phyloP scores from a whole-genome alignment of 1,284 basidiomycete genomes.

The Leccinum insolens region DNA sequence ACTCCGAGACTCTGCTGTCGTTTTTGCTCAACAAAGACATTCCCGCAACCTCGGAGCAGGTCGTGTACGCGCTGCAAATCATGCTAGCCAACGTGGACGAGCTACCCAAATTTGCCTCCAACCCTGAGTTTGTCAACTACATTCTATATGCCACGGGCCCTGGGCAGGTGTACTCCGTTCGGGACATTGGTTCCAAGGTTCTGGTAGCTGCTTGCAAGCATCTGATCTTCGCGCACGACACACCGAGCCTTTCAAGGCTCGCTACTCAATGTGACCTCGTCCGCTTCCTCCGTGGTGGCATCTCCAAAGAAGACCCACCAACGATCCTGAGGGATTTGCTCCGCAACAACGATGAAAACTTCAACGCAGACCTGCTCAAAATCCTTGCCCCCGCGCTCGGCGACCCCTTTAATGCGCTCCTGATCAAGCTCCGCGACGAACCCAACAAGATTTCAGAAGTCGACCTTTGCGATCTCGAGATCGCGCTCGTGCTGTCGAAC shows the following conservation, averaged over 20 bases:
- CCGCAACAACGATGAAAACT: background rate
- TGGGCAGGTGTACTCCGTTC: constrained; percentile 6
- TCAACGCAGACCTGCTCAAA: constrained; percentile 2
- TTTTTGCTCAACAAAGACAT: constrained; percentile 9
- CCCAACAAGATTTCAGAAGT: constrained; percentile 4
- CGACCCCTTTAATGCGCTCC: constrained; percentile 2
- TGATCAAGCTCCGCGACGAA: constrained; percentile 5
- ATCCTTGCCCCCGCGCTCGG: constrained; percentile 5
- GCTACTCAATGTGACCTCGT: constrained; percentile 4
- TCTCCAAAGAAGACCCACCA: background rate
- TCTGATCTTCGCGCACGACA: background rate
- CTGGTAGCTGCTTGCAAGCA: constrained; percentile 4
- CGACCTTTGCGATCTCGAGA: constrained; percentile 11
- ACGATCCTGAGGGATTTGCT: constrained; percentile 4
- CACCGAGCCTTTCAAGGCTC: background rate
- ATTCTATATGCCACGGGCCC: constrained; percentile 8
- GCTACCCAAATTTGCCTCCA: background rate
- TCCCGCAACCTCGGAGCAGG: background rate
- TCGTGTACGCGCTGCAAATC: constrained; percentile 7
- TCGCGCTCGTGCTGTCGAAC: constrained; percentile 7
- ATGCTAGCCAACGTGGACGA: constrained; percentile 4
- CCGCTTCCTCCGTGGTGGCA: background rate
- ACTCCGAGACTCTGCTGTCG: constrained; percentile 4
- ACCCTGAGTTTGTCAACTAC: constrained; percentile 12
- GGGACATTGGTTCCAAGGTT: constrained; percentile 1